These are phyloP conservation scores for Musa itinerans DNA, from an alignment of 176 grass and related monocot species.

Conservation along the genomic window DNA sequence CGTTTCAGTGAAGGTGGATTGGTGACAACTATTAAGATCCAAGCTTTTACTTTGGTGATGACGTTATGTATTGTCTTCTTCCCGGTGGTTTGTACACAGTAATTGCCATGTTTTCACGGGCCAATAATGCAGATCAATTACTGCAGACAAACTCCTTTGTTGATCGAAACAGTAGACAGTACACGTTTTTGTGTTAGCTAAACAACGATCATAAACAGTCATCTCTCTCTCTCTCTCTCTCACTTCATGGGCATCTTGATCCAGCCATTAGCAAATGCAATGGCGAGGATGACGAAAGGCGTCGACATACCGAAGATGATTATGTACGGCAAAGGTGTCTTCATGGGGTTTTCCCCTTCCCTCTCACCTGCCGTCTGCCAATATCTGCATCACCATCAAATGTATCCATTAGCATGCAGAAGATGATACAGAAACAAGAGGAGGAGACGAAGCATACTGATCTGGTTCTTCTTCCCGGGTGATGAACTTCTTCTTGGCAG, in stretches of 20 bases:
- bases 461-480: conserved; percentile 87
- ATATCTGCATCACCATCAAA: conserved; percentile 40
- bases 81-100: too few species aligned
- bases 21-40: too few species aligned
- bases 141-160: too few species aligned
- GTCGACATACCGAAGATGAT: conserved; percentile 94
- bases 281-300: conserved; percentile 89
- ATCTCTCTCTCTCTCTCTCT: not conserved
- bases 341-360: conserved; percentile 94
- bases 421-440: not conserved
- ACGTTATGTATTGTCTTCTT: too few species aligned
- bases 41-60: too few species aligned
- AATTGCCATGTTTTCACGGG: too few species aligned
- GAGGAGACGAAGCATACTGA: conserved; percentile 35
- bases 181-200: too few species aligned
- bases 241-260: conserved; percentile 12
- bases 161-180: too few species aligned
- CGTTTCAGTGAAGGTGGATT: too few species aligned
- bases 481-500: conserved; percentile 86
- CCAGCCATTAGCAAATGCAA: conserved; percentile 65
- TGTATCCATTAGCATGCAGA: not conserved
- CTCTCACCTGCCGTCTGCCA: conserved; percentile 88
- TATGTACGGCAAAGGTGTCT: conserved; percentile 75
- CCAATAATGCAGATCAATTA: too few species aligned
- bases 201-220: too few species aligned